These are phyloP conservation scores for Blepharisma stoltei DNA, from an alignment of 73 alveolate species.

Conservation along the genomic window DNA sequence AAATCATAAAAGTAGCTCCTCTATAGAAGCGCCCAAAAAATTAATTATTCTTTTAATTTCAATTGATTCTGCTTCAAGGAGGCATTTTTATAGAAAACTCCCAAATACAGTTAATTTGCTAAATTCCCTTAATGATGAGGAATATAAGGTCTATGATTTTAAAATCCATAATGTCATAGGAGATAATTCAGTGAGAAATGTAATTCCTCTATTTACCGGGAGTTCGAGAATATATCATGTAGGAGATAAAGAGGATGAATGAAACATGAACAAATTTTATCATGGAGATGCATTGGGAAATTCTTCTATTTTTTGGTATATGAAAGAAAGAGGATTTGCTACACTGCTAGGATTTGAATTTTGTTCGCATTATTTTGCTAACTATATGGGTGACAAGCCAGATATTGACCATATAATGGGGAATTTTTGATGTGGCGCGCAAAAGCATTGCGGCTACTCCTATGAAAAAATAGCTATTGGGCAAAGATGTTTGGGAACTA, in stretches of 20 bases:
- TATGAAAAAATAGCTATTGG: neutral
- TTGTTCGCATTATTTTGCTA: neutral
- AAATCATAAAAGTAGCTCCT: too few relatives aligned
- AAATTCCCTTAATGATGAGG: neutral
- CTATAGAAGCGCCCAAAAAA: too few relatives aligned
- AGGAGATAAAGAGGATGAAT: too few relatives aligned
- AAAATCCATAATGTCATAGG: neutral
- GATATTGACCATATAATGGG: neutral
- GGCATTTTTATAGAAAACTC: slow-evolving; percentile 25
- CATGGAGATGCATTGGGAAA: neutral
- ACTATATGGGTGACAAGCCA: neutral
- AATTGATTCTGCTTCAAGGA: slow-evolving; percentile 3
- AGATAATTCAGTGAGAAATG: neutral
- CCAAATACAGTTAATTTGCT: neutral
- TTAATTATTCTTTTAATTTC: neutral
- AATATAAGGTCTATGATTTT: neutral
- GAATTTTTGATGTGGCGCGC: too few relatives aligned
- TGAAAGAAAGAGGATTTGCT: slow-evolving; percentile 1
- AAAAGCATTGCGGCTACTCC: too few relatives aligned
- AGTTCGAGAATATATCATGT: neutral
- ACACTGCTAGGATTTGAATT: neutral
- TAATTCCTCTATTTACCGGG: neutral
- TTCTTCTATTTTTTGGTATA: neutral
- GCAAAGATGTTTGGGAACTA: slow-evolving; percentile 22
- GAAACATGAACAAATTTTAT: too few relatives aligned